These are phyloP conservation scores for Tylopilus rubrobrunneus DNA, from an alignment of 768 basidiomycete species.

Conservation along the genomic window DNA sequence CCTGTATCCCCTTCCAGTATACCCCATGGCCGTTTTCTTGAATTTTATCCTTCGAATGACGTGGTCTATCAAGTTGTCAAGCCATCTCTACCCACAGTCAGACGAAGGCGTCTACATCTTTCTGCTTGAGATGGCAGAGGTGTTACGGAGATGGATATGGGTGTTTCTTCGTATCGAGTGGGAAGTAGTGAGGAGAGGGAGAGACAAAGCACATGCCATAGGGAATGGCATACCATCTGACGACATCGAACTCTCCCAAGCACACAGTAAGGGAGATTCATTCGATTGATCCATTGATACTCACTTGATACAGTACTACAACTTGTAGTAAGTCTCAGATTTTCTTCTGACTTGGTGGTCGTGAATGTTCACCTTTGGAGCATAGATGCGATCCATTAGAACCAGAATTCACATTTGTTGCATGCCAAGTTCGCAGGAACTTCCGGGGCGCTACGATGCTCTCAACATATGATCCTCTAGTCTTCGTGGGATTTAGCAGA, in stretches of 20 bases:
- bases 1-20: slow-evolving; percentile 76
- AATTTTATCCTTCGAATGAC: slow-evolving; percentile 89
- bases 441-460: slow-evolving; percentile 1
- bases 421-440: not conserved
- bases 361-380: slow-evolving; percentile 6
- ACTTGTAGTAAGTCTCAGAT: slow-evolving; percentile 14
- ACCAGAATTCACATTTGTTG: not conserved
- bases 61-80: slow-evolving; percentile 89
- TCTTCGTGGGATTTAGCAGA: not conserved
- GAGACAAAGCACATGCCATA: slow-evolving; percentile 2
- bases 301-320: not conserved
- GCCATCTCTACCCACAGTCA: slow-evolving; percentile 73
- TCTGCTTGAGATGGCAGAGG: slow-evolving; percentile 85
- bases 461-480: not conserved
- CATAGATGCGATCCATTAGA: slow-evolving; percentile 3
- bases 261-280: slow-evolving; percentile 10
- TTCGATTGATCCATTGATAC: slow-evolving; percentile 15
- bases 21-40: slow-evolving; percentile 77
- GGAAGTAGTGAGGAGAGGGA: slow-evolving; percentile 73
- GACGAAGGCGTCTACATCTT: slow-evolving; percentile 85
- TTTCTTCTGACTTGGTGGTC: not conserved
- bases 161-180: slow-evolving; percentile 96
- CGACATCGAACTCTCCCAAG: slow-evolving; percentile 14
- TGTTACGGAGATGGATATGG: slow-evolving; percentile 95
- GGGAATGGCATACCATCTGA: slow-evolving; percentile 7